Percentiles rank a stretch among this genome's conserved stretches.
phyloP scores from a whole-genome alignment of 305 asterid species.

The Caryopteris hybrid region DNA sequence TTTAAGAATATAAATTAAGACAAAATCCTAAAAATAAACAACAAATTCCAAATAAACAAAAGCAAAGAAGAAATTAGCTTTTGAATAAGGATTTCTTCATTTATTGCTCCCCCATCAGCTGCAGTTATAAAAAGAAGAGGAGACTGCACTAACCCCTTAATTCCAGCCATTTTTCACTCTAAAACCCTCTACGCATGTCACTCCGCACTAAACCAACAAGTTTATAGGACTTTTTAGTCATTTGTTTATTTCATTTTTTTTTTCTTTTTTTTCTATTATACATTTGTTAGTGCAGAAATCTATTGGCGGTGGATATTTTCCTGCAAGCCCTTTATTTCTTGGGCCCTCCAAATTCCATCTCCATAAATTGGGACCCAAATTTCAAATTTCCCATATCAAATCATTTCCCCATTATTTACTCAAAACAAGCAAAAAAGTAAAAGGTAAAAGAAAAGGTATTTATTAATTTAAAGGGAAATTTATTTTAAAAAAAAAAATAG shows the following conservation, averaged over 20 bases:
- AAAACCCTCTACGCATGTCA: slow-evolving; percentile 9
- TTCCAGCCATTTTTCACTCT: slow-evolving; percentile 25
- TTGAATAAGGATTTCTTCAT: slow-evolving; percentile 8
- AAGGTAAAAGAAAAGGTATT: neutral
- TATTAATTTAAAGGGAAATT: neutral
- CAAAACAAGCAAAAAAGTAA: slow-evolving; percentile 7
- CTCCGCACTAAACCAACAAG: slow-evolving; percentile 5
- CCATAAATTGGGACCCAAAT: slow-evolving; percentile 10
- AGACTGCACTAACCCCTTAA: slow-evolving; percentile 8
- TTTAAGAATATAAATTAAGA: too few species aligned
- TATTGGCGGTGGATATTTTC: slow-evolving; percentile 9
- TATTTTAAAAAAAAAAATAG: neutral
- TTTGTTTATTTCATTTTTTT: too few species aligned
- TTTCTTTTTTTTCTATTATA: too few species aligned
- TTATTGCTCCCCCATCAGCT: neutral
- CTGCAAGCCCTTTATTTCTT: neutral
- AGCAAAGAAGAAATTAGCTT: too few species aligned
- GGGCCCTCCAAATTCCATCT: too few species aligned
- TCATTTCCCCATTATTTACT: slow-evolving; percentile 25
- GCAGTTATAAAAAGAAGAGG: neutral
- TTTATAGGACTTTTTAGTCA: too few species aligned
- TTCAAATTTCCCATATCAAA: slow-evolving; percentile 18
- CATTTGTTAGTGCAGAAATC: neutral
- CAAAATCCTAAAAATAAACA: too few species aligned
- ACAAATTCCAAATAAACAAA: too few species aligned